Evolutionary conservation across 2,329 filamentous ascomycete species (phyloP), one percentile per base, ranked within the genome.

Genomic region (Furcasterigmium furcatum): DNA sequence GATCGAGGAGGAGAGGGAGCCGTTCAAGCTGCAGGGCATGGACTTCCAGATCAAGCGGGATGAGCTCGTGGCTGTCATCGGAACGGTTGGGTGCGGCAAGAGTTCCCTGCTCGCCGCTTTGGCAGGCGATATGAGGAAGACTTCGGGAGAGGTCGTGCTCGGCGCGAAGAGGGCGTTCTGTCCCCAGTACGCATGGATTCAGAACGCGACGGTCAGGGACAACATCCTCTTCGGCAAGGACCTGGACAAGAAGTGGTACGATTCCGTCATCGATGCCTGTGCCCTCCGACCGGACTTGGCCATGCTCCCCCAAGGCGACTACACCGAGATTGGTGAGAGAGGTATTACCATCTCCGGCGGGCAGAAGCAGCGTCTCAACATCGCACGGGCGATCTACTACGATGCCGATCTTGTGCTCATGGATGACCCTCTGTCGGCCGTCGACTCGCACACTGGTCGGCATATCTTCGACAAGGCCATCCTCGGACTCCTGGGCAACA

Each of bases 101-200:
- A 94, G 80, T 42, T 96, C 91, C 0, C 70, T 99, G 2, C 79
- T 99, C 3, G 87, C 90, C 27, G 91, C 92, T 1, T 70, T 99
- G 38, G 92, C 91, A 1, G 92, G 94, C 20, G 92, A 97, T 52
- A 97, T 97, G 92, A 83, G 91, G 38, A 87, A 85, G 62, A 95
- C 88, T 0, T 71, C 68, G 4, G 91, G 91, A 10, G 77, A 85
- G 30, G 78, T 95, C 6, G 77, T 81, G 0, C 78, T 94, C 55
- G 88, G 91, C 34, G 89, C 89, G 0, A 85, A 83, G 4, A 77
- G 91, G 50, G 89, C 92, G 0, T 96, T 96, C 58, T 97, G 94
- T 54, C 92, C 92, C 0, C 92, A 99, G 61, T 96, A 96, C 59
- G 89, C 94, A 0, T 99, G 94, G 94, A 96, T 99, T 41, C 92